Conservation (phyloP, 2,329 filamentous ascomycete species). For the Colletotrichum graminicola region DNA sequence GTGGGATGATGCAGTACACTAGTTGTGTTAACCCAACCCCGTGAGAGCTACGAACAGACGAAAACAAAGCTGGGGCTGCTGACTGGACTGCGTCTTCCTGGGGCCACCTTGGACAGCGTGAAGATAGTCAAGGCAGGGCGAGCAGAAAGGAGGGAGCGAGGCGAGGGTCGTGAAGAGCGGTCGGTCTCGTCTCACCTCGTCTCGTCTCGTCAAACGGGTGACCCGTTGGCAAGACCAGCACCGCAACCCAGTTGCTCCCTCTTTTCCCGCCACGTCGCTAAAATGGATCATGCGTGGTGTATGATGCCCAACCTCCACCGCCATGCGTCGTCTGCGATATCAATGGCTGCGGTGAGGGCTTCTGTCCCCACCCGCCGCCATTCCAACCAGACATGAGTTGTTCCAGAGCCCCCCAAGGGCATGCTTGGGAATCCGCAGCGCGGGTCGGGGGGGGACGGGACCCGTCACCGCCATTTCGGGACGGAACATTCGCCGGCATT, state of each 20-base stretch:
- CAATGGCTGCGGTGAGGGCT: constrained; percentile 35
- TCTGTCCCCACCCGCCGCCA: constrained; percentile 32
- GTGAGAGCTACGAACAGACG: constrained; percentile 3
- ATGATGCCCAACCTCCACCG: constrained; percentile 42
- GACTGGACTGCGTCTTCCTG: constrained; percentile 1
- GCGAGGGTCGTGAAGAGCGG: constrained; percentile 31
- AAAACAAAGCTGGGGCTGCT: constrained; percentile 20
- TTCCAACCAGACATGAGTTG: constrained; percentile 38
- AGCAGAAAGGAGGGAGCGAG: not conserved
- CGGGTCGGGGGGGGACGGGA: constrained; percentile 16
- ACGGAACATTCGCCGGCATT: constrained; percentile 38
- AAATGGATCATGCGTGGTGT: constrained; percentile 40
- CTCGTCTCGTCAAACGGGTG: constrained; percentile 27
- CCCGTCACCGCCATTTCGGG: constrained; percentile 42
- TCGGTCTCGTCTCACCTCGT: constrained; percentile 27
- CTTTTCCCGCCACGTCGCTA: constrained; percentile 40
- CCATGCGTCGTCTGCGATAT: constrained; percentile 39
- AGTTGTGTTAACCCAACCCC: constrained; percentile 14
- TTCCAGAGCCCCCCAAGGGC: constrained; percentile 29
- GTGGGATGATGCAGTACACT: constrained; percentile 17
- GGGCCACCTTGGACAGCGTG: not conserved
- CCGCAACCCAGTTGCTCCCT: constrained; percentile 4
- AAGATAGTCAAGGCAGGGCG: constrained; percentile 16
- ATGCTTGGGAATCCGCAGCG: constrained; percentile 25
- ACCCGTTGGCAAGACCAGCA: constrained; percentile 16